Percentiles rank a stretch among this genome's conserved stretches.
These are phyloP conservation scores for Hyphodiscus hymeniophilus DNA, from an alignment of 495 filamentous ascomycete genomes.

Conservation along the genomic window DNA sequence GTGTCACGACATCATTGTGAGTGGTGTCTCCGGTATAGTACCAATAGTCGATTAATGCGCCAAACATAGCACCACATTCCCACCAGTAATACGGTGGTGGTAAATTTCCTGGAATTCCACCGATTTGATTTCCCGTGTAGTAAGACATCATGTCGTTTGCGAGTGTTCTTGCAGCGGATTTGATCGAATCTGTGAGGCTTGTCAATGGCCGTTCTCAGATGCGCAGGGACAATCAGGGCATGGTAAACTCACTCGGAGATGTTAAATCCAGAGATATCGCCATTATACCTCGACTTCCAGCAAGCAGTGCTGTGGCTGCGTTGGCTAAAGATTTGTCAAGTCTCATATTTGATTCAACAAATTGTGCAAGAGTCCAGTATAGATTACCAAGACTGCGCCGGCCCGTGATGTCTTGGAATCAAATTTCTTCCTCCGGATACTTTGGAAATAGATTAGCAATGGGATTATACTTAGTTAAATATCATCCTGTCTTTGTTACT, in stretches of 20 bases:
- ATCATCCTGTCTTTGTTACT: too few species aligned
- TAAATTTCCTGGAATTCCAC: conserved; percentile 50
- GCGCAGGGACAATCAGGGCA: too few species aligned
- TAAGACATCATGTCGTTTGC: conserved; percentile 57
- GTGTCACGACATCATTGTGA: conserved; percentile 47
- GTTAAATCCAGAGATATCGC: conserved; percentile 17
- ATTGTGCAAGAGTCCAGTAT: too few species aligned
- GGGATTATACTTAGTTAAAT: too few species aligned
- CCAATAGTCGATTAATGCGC: conserved; percentile 64
- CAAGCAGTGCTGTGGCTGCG: conserved; percentile 3
- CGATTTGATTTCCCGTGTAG: conserved; percentile 64
- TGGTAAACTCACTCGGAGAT: conserved; percentile 11
- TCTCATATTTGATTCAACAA: conserved; percentile 12
- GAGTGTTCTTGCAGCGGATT: conserved; percentile 48
- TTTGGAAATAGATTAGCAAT: too few species aligned
- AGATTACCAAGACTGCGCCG: too few species aligned
- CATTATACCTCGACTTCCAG: conserved; percentile 8
- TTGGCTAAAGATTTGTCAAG: not conserved
- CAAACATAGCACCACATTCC: conserved; percentile 73
- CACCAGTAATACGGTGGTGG: conserved; percentile 68
- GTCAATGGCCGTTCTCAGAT: too few species aligned
- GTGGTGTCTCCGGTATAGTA: conserved; percentile 55
- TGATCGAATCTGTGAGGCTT: conserved; percentile 44
- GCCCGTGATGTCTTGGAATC: too few species aligned
- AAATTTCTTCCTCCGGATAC: too few species aligned